phyloP scores from a whole-genome alignment of 768 basidiomycete species.

The Auriscalpium microsporum region DNA sequence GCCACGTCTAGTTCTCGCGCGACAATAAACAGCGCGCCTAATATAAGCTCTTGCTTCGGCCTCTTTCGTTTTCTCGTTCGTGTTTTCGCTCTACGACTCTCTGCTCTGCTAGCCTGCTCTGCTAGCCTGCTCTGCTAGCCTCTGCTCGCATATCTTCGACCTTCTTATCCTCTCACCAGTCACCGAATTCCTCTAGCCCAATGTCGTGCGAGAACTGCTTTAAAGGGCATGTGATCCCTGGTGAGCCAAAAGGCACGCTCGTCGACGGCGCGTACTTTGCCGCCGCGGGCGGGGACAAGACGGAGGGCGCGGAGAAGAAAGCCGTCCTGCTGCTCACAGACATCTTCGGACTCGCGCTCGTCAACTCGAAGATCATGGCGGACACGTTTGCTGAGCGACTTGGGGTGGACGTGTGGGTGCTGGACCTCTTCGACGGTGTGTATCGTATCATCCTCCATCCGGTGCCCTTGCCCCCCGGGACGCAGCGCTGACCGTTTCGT shows the following conservation, averaged over 20 bases:
- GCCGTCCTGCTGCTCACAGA: slow-evolving; percentile 54
- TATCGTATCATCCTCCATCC: not conserved
- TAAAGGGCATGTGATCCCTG: slow-evolving; percentile 35
- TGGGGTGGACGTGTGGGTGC: slow-evolving; percentile 57
- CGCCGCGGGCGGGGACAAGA: slow-evolving; percentile 7
- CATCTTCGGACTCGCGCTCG: slow-evolving; percentile 43
- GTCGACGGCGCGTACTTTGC: slow-evolving; percentile 38
- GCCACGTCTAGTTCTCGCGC: too few species aligned
- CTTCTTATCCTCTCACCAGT: too few species aligned
- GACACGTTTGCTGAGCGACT: slow-evolving; percentile 41
- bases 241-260: slow-evolving; percentile 36
- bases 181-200: too few species aligned
- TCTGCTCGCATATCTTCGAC: too few species aligned
- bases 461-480: not conserved
- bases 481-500: too few species aligned
- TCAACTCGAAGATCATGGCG: slow-evolving; percentile 49
- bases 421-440: slow-evolving; percentile 50
- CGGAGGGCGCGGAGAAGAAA: slow-evolving; percentile 17
- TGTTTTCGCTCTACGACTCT: too few species aligned
- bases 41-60: too few species aligned
- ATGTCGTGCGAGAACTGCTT: slow-evolving; percentile 27
- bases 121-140: too few species aligned
- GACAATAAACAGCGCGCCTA: too few species aligned
- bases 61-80: too few species aligned
- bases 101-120: too few species aligned